phyloP scores from a whole-genome alignment of 805 yeast species.

The Candida parachauliodes region DNA sequence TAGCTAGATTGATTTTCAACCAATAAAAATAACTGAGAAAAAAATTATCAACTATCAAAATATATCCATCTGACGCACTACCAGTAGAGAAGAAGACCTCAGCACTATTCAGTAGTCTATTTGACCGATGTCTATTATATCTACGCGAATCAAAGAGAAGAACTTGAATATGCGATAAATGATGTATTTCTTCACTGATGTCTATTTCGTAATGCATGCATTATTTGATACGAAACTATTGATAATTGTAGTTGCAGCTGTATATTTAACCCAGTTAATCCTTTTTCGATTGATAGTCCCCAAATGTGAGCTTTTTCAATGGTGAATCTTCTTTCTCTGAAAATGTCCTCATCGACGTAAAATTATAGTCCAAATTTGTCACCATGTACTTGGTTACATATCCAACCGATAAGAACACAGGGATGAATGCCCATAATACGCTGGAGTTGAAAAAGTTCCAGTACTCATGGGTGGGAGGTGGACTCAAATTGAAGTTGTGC shows the following conservation, averaged over 20 bases:
- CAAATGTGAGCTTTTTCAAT: constrained; percentile 32
- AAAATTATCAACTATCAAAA: no score
- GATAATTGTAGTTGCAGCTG: no score
- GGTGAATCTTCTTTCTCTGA: constrained; percentile 39
- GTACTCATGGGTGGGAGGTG: constrained; percentile 45
- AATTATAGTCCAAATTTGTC: constrained; percentile 12
- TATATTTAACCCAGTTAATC: not conserved
- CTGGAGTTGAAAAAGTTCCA: constrained; percentile 39
- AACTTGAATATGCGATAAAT: no score
- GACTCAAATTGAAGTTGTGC: constrained; percentile 37
- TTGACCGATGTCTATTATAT: no score
- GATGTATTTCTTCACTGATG: not conserved
- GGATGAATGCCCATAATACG: constrained; percentile 35
- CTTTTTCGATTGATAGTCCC: constrained; percentile 29
- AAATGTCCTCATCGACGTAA: constrained; percentile 12
- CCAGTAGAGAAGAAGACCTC: no score
- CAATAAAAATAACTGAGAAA: constrained; percentile 19
- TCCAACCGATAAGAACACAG: constrained; percentile 32
- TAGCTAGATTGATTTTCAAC: constrained; percentile 5
- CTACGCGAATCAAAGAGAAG: no score
- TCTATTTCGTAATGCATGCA: no score
- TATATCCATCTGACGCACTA: no score
- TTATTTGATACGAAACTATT: no score
- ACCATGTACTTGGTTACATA: constrained; percentile 31
- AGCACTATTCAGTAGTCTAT: no score